These are phyloP conservation scores for Tarenaya hassleriana DNA, from an alignment of 345 rosid species.

Conservation along the genomic window DNA sequence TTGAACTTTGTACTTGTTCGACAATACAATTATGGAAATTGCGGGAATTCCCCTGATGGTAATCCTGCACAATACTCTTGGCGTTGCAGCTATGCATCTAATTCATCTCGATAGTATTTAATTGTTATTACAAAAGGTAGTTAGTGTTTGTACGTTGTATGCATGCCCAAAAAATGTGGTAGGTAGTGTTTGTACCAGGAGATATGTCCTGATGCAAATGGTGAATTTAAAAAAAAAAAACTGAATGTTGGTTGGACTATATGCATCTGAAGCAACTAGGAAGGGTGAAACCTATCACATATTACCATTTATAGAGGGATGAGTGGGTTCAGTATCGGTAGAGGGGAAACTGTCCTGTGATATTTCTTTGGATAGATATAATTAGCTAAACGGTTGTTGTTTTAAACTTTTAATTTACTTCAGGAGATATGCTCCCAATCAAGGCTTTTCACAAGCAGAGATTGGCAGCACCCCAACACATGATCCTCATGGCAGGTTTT, in stretches of 20 bases:
- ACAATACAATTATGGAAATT: neutral
- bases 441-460: conserved; percentile 51
- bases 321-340: no score
- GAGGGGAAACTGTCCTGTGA: no score
- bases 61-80: neutral
- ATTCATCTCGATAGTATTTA: conserved; percentile 5
- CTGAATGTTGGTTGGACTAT: neutral
- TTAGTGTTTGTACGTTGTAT: neutral
- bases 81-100: conserved; percentile 10
- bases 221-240: neutral
- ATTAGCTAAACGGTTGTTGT: neutral
- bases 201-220: no score
- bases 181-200: no score
- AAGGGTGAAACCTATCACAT: neutral
- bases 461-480: conserved; percentile 63
- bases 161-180: no score
- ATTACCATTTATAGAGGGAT: neutral
- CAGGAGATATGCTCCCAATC: conserved; percentile 57
- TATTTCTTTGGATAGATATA: no score
- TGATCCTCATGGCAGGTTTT: conserved; percentile 54
- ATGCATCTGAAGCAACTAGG: no score
- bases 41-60: conserved; percentile 1
- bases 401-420: conserved; percentile 1
- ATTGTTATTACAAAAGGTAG: conserved; percentile 2
- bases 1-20: neutral